Conservation (phyloP, 2,329 filamentous ascomycete genomes). For the Ophioceras dolichostomum region DNA sequence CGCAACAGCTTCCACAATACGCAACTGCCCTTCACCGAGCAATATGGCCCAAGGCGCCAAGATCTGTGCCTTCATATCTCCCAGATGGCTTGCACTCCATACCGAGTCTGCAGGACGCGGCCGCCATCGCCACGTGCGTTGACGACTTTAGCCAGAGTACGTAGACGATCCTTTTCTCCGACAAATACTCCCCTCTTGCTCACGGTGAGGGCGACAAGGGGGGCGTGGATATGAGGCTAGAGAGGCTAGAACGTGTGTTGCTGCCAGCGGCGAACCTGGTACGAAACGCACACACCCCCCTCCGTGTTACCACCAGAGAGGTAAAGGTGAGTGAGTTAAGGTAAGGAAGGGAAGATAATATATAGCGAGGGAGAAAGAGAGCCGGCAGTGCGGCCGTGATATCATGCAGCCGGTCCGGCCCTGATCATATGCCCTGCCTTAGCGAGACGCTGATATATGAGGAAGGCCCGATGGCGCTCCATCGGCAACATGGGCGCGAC, state of each 20-base stretch:
- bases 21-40: neutral
- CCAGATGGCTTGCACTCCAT: neutral
- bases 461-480: neutral
- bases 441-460: neutral
- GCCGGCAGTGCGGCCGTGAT: neutral
- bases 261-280: no score
- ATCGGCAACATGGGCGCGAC: neutral
- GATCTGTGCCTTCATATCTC: neutral
- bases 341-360: no score
- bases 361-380: no score
- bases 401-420: constrained; percentile 1
- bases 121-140: neutral
- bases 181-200: no score
- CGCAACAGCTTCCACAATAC: no score
- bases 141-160: constrained; percentile 1
- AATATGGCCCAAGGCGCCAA: neutral
- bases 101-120: neutral
- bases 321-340: no score
- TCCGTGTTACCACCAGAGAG: no score
- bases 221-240: no score
- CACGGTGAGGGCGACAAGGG: neutral
- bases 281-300: no score
- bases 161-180: neutral
- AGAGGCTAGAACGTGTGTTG: no score
- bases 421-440: constrained; percentile 1